Base-by-base conservation (phyloP, 139 green algal species). In the Pycnococcus provasolii region DNA sequence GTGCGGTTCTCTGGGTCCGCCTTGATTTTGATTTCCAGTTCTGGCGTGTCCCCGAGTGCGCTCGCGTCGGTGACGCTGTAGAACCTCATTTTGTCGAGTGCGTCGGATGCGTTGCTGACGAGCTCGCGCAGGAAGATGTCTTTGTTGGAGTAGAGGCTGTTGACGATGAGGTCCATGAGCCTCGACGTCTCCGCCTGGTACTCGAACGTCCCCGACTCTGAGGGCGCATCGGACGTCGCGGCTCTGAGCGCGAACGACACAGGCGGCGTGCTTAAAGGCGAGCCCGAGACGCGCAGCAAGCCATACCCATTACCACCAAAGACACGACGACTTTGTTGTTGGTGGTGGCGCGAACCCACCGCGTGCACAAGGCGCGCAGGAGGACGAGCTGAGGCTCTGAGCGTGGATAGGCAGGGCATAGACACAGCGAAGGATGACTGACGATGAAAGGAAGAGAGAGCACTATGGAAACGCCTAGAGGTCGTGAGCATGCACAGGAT, bases 81-180 rank as follows among this genome's bases (percentile, higher is more conserved):
- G 73, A 96, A 95, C 39, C 90, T 80, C 13, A 90, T 71, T 80
- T 98, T 99, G 81, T 99, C 94, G 60, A 98, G 81, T 0, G 94
- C 94, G 72, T 99, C 93, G 11, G 70, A 87, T 26, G 87, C 86
- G 73, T 99, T 99, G 79, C 76, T 89, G 53, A 96, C 80, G 41
- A 96, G 80, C 82, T 96, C 90, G 4, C 90, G 79, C 42, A 95
- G 74, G 75, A 95, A 96, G 0, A 85, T 73, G 48, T 85, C 79
- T 47, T 74, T 76, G 67, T 83, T 77, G 58, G 53, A 74, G 88
- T 99, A 99, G 58, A 99, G 82, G 55, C 76, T 89, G 87, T 99
- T 96, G n/a, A 99, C 89, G 57, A 99, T 99, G 78, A 99, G 90
- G 80, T 97, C 91, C 89, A 99, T 90, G 50, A 99, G 80, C 44